Conservation (phyloP, 768 basidiomycete species). For the Stropharia rugosoannulata region DNA sequence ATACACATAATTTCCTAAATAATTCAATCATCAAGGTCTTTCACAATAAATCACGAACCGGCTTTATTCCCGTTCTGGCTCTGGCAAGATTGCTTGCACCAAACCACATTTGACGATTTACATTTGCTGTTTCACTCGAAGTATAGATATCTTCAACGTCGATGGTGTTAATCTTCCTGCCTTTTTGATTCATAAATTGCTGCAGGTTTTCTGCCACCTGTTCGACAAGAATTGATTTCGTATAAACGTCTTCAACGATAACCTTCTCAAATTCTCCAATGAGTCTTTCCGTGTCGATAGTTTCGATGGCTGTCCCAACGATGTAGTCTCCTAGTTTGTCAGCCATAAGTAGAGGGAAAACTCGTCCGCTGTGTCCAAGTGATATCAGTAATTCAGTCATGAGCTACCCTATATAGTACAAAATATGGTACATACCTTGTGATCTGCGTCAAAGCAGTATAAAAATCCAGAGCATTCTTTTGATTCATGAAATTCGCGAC, state of each 20-base stretch:
- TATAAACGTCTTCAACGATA: constrained; percentile 27
- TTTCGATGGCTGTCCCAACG: constrained; percentile 28
- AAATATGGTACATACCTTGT: constrained; percentile 13
- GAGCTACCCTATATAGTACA: too few species aligned
- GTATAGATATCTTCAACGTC: constrained; percentile 24
- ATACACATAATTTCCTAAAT: background rate
- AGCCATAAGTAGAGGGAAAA: constrained; percentile 28
- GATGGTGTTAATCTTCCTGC: constrained; percentile 23
- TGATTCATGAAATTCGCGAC: background rate
- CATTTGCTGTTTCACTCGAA: constrained; percentile 9
- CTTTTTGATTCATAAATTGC: constrained; percentile 16
- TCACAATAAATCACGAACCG: background rate
- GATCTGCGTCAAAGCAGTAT: constrained; percentile 25
- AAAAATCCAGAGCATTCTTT: constrained; percentile 27
- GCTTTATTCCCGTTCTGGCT: constrained; percentile 9
- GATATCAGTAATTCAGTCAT: background rate
- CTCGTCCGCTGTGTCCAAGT: constrained; percentile 16
- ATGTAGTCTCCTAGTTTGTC: constrained; percentile 29
- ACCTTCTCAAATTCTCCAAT: constrained; percentile 24
- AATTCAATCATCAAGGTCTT: background rate
- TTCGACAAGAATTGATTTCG: constrained; percentile 19
- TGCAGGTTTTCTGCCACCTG: constrained; percentile 21
- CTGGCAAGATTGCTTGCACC: constrained; percentile 10
- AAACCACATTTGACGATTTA: constrained; percentile 19
- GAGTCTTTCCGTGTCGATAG: constrained; percentile 27